phyloP scores from a whole-genome alignment of 2,329 filamentous ascomycete species.

The Metarhizium anisopliae region DNA sequence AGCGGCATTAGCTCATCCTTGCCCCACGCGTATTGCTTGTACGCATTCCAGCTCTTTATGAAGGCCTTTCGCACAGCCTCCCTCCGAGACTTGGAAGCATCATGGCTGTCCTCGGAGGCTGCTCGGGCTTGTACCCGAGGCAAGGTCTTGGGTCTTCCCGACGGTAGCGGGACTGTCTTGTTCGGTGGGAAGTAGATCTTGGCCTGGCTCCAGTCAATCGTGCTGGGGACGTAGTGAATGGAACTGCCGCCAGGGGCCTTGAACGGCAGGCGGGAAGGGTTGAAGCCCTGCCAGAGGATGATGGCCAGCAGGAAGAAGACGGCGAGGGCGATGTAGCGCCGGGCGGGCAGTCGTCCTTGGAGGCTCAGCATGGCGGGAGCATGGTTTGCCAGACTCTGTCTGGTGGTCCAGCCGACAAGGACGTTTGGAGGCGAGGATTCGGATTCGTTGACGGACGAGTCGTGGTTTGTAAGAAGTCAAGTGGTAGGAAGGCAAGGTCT shows the following conservation, averaged over 20 bases:
- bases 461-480: too few species aligned
- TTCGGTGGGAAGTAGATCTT: constrained; percentile 23
- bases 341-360: constrained; percentile 22
- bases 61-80: constrained; percentile 30
- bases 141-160: constrained; percentile 22
- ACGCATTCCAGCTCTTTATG: constrained; percentile 40
- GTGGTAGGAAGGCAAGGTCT: too few species aligned
- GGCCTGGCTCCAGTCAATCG: constrained; percentile 29
- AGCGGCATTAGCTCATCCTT: constrained; percentile 46
- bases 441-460: too few species aligned
- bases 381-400: neutral
- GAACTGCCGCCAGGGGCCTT: constrained; percentile 11
- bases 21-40: constrained; percentile 46
- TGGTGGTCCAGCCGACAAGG: neutral
- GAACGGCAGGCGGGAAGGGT: constrained; percentile 10
- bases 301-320: constrained; percentile 17
- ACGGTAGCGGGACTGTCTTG: constrained; percentile 23
- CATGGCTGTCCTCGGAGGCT: constrained; percentile 28
- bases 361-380: constrained; percentile 18
- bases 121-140: constrained; percentile 34
- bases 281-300: constrained; percentile 19
- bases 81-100: constrained; percentile 24
- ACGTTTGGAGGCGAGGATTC: too few species aligned
- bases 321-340: constrained; percentile 23
- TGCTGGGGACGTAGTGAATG: constrained; percentile 24